Percentiles rank a stretch among this genome's conserved stretches.
Conservation (phyloP, 2,329 filamentous ascomycete species). For the Aureobasidium sp. region DNA sequence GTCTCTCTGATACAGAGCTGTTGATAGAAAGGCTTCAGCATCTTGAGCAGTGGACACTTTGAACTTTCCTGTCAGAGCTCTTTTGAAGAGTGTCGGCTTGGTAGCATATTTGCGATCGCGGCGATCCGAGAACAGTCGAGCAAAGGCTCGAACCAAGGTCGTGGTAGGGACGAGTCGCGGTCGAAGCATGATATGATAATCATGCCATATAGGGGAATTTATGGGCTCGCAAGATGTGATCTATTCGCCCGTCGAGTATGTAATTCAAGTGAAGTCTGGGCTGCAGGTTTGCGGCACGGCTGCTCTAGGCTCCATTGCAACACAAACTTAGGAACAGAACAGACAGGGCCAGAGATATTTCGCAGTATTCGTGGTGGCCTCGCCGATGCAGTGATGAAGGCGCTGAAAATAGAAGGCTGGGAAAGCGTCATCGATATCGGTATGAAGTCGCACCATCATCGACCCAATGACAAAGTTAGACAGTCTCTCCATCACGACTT, state of each 20-base stretch:
- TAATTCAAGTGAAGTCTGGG: background rate
- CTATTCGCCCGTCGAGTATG: background rate
- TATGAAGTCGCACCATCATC: background rate
- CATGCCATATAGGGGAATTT: background rate
- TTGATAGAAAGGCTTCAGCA: background rate
- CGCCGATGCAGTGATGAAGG: background rate
- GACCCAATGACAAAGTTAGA: background rate
- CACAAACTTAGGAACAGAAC: background rate
- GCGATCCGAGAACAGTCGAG: background rate
- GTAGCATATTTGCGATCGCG: background rate
- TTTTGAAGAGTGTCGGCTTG: background rate
- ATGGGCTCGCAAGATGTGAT: background rate
- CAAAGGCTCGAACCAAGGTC: background rate
- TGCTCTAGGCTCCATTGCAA: background rate
- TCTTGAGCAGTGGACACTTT: background rate
- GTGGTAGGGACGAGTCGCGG: background rate
- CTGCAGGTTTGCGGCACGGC: constrained; percentile 1
- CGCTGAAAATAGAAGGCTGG: background rate
- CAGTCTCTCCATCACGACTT: background rate
- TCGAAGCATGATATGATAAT: background rate
- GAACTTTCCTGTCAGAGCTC: background rate
- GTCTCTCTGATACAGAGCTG: background rate
- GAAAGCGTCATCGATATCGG: background rate
- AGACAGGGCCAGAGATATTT: background rate
- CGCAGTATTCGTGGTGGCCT: background rate